These are phyloP conservation scores for Gnaphalium uliginosum DNA, from an alignment of 129 eudicot genomes.

Conservation along the genomic window DNA sequence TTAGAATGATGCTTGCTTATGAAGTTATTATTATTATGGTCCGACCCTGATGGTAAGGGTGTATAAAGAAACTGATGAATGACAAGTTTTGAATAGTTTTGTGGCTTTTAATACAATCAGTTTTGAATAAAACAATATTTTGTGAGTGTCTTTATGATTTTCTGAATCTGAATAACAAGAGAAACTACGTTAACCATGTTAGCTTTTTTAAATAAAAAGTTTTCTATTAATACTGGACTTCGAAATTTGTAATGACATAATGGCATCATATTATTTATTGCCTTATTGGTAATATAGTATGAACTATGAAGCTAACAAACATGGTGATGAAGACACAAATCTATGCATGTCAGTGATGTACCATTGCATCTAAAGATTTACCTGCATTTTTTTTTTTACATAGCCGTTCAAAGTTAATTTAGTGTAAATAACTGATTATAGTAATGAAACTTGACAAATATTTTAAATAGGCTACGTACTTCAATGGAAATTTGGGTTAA, in stretches of 20 bases:
- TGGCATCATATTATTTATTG: not conserved
- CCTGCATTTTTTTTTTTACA: not conserved
- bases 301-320: slow-evolving; percentile 12
- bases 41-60: not conserved
- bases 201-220: not conserved
- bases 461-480: not conserved
- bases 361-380: not conserved
- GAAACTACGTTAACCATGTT: not conserved
- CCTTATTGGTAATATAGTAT: not conserved
- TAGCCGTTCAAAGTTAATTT: too few species aligned
- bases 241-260: not conserved
- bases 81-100: not conserved
- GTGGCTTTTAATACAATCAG: too few species aligned
- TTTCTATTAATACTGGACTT: not conserved
- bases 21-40: not conserved
- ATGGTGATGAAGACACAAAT: not conserved
- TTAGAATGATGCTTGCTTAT: not conserved
- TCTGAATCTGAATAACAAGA: not conserved
- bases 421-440: too few species aligned
- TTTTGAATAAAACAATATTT: too few species aligned
- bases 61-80: not conserved
- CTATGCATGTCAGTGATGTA: not conserved
- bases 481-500: not conserved
- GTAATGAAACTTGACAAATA: not conserved
- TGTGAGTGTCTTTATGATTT: not conserved